Evolutionary conservation across 1,284 basidiomycete genomes (phyloP).

Genomic region (Athelia sp.): DNA sequence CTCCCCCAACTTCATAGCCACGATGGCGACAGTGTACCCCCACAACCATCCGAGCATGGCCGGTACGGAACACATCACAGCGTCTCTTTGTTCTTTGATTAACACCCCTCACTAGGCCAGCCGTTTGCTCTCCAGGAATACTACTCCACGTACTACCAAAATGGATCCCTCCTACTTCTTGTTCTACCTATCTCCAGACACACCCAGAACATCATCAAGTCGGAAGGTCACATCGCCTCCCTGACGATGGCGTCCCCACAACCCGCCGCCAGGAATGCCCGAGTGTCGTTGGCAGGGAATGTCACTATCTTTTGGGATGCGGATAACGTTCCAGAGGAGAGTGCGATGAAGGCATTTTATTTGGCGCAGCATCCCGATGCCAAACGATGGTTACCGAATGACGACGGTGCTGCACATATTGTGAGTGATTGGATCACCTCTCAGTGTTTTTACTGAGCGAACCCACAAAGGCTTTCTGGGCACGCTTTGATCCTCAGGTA

Average conservation of each 20-base stretch:
- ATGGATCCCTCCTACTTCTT: conserved; percentile 58
- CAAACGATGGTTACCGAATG: conserved; percentile 44
- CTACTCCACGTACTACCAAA: conserved; percentile 41
- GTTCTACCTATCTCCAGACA: conserved; percentile 62
- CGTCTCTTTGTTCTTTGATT: too few relatives aligned
- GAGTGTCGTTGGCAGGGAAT: conserved; percentile 56
- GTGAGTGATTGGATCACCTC: conserved; percentile 22
- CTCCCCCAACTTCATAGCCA: conserved; percentile 34
- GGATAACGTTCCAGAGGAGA: conserved; percentile 25
- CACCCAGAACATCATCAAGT: conserved; percentile 48
- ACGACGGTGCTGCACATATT: conserved; percentile 38
- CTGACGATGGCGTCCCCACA: conserved; percentile 45
- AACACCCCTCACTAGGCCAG: conserved; percentile 35
- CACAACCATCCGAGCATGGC: conserved; percentile 32
- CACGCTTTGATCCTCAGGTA: conserved; percentile 49
- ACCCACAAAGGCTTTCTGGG: conserved; percentile 44
- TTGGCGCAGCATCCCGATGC: conserved; percentile 45
- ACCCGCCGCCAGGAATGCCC: conserved; percentile 36
- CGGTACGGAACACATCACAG: conserved; percentile 23
- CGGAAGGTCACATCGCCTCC: conserved; percentile 40
- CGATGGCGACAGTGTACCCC: conserved; percentile 48
- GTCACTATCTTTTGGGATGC: conserved; percentile 36
- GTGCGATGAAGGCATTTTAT: conserved; percentile 37
- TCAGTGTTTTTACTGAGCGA: conserved; percentile 5
- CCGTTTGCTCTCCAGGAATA: conserved; percentile 64